Base-by-base conservation (phyloP, 2,329 filamentous ascomycete genomes). In the Phoma sp. region DNA sequence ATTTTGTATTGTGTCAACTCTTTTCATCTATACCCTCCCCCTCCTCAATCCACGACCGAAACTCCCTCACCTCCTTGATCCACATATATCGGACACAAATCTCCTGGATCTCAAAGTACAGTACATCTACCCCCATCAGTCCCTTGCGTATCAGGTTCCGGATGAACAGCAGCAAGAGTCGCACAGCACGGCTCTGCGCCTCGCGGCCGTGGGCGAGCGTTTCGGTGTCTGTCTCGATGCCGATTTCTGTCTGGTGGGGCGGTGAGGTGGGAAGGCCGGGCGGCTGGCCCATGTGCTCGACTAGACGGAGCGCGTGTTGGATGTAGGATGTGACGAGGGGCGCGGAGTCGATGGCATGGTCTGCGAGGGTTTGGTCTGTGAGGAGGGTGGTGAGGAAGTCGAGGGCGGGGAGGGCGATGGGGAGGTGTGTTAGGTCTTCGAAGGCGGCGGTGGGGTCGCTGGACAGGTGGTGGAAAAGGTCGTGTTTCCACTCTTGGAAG, bases 91-190 rank as follows among this genome's bases (percentile, higher is more conserved):
- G 53, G 37, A 73, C 68, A 33, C 73, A 74, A 55, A 78, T 73
- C 62, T 77, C 76, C 43, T 75, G 69, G 31, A 78, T 74, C 54
- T 78, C 75, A 52, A 70, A 77, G 36, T 71, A 72, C 15, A 77
- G 56, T n/a, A 67, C 64, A 25, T 72, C 62, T 5, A 62, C 44
- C 21, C 60, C 64, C 19, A 76, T 41, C 24, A 74, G 43, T 19
- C 60, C 70, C 50, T 74, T 75, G 6, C 66, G 49, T 12, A 77
- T 67, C 48, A 77, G 51, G 53, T 74, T 77, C 46, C 67, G 67
- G 29, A 78, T 68, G 51, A 78, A 78, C 9, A 78, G 55, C 25
- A 77, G 49, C 37, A 78, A 44, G 37, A 77, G 60, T 25, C 65
- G 69, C 13, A 77, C 65, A n/a, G 69, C 69, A 17, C 76, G 64